These are phyloP conservation scores for Pelargonium hybrid DNA, from an alignment of 441 rosid species.

Conservation along the genomic window DNA sequence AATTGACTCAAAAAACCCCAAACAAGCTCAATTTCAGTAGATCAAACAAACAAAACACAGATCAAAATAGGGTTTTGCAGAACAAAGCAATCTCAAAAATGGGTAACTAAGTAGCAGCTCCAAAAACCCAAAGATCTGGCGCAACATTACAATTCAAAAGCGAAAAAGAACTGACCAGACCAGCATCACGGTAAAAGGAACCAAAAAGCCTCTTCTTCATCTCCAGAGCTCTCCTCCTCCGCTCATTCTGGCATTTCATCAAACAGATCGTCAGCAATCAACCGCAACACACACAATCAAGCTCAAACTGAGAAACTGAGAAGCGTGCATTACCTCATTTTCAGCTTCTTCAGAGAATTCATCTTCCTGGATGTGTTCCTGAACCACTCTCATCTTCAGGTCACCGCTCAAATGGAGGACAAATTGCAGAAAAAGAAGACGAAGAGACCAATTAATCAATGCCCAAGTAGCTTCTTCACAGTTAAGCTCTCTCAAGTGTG, in stretches of 20 bases:
- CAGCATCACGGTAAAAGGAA: background rate
- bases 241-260: slow-evolving; percentile 1
- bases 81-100: background rate
- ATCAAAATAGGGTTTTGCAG: background rate
- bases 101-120: background rate
- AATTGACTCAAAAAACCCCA: too few relatives aligned
- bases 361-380: background rate
- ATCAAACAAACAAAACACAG: too few relatives aligned
- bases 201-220: slow-evolving; percentile 6
- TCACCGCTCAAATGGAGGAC: background rate
- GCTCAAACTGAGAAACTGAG: background rate
- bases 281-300: background rate
- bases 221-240: slow-evolving; percentile 2
- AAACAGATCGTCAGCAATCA: background rate
- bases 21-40: too few relatives aligned
- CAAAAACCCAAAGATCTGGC: background rate
- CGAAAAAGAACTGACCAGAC: background rate
- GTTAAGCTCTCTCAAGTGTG: background rate
- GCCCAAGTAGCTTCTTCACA: background rate
- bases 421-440: background rate
- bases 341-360: background rate
- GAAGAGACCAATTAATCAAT: background rate
- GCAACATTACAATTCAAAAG: too few relatives aligned
- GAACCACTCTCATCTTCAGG: background rate
- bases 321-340: background rate